Base-by-base conservation (phyloP, 768 basidiomycete species). In the Podaxis pistillaris region DNA sequence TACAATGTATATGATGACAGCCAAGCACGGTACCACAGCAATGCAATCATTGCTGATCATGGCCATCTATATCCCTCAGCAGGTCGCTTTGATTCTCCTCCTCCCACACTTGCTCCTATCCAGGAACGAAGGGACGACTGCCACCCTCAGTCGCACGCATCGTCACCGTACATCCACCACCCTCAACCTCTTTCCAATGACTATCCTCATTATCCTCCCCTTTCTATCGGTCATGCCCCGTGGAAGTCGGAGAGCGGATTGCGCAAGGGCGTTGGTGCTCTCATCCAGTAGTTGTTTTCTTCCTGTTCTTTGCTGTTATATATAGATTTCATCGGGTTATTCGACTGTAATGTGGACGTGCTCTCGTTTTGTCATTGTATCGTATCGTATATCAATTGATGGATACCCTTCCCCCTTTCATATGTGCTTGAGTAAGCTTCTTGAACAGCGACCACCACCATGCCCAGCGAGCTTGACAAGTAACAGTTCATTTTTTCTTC, bases 391-490 rank as follows among this genome's bases (percentile, higher is more conserved):
- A 62, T 62, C 60, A 62, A 62, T 62, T 62, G 60, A 52, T 67
- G 58, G 47, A 54, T 62, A 53, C 56, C 56, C 50, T 62, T 57
- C 40, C 47, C 33, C 33, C 33, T 33, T 9, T 33, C 17, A 22
- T 60, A 17, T 19, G 24, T 59, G 52, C 38, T 54, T 60, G 37
- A 33, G 51, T 53, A 53, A 60, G 59, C 59, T 11, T 40, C 54
- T 60, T 60, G 57, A 47, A 58, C 57, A 58, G 22, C 11, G n/a
- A 60, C 60, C 44, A 52, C 44, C 56, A 56, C 36, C 40, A 82
- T 84, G 84, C 78, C 83, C 38, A 84, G 84, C 65, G 84, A 85
- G 68, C 75, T 85, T 61, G 84, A 85, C 73, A 80, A 70, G 76
- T 81, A 73, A 67, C 61, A 38, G 22, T 36, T 51, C 41, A 24